Evolutionary conservation across 345 rosid genomes (phyloP).

Genomic region (Sapria himalayana): DNA sequence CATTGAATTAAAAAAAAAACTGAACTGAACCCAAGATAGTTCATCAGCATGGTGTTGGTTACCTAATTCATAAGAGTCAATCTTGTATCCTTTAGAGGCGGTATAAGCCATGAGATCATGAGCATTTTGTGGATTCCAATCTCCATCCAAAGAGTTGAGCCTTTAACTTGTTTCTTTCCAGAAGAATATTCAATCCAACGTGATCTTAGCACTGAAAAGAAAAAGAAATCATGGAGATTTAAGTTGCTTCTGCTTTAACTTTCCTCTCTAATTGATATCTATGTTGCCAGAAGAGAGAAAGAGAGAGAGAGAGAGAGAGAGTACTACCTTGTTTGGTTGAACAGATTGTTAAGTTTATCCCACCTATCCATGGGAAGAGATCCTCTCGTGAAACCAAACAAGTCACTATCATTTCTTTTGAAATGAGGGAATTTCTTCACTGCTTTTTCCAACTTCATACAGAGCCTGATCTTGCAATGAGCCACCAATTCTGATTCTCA

Average conservation of each 20-base stretch:
- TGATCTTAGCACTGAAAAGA: slow-evolving; percentile 16
- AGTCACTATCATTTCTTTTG: slow-evolving; percentile 4
- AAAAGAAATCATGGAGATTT: not conserved
- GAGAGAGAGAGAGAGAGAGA: not conserved
- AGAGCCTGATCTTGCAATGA: slow-evolving; percentile 31
- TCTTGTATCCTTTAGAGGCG: slow-evolving; percentile 23
- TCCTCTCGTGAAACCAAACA: slow-evolving; percentile 35
- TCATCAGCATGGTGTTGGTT: not conserved
- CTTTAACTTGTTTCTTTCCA: slow-evolving; percentile 14
- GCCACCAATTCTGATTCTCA: slow-evolving; percentile 20
- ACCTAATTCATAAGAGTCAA: slow-evolving; percentile 46
- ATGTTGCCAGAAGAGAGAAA: not conserved
- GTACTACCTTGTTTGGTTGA: slow-evolving; percentile 25
- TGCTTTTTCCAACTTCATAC: slow-evolving; percentile 20
- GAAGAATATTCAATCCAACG: slow-evolving; percentile 29
- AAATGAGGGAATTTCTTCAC: slow-evolving; percentile 16
- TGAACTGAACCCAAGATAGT: too few species aligned
- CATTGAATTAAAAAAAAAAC: too few species aligned
- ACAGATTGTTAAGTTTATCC: slow-evolving; percentile 24
- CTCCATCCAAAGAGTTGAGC: slow-evolving; percentile 15
- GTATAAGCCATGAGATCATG: slow-evolving; percentile 27
- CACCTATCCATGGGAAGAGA: slow-evolving; percentile 29
- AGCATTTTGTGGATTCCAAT: slow-evolving; percentile 26
- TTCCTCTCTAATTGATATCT: too few species aligned
- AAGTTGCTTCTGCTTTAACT: not conserved